Conservation (phyloP, 2,329 filamentous ascomycete species). For the Xylariaceae sp. region DNA sequence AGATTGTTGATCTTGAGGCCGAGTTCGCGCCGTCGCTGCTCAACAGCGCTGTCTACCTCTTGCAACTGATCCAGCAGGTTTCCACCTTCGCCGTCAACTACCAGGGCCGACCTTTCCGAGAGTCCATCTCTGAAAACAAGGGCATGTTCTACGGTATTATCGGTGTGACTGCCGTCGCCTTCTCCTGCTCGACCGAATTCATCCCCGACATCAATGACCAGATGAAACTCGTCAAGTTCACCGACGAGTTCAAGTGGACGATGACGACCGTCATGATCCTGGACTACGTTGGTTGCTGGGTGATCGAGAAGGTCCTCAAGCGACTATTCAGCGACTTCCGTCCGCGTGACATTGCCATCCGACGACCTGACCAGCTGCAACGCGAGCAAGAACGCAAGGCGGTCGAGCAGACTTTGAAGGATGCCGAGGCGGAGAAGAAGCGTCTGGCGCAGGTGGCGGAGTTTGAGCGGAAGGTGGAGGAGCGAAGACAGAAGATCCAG, state of each 20-base stretch:
- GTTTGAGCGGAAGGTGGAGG: slow-evolving; percentile 54
- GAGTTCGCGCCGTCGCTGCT: slow-evolving; percentile 91
- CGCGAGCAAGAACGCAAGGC: slow-evolving; percentile 66
- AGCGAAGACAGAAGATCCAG: slow-evolving; percentile 44
- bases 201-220: slow-evolving; percentile 91
- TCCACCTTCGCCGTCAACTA: slow-evolving; percentile 99
- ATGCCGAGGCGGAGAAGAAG: slow-evolving; percentile 48
- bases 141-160: slow-evolving; percentile 98
- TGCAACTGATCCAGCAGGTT: slow-evolving; percentile 97
- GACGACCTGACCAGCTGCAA: slow-evolving; percentile 79
- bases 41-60: slow-evolving; percentile 93
- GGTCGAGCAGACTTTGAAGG: slow-evolving; percentile 47
- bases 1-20: slow-evolving; percentile 80
- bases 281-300: slow-evolving; percentile 81
- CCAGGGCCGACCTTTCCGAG: slow-evolving; percentile 94
- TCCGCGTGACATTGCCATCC: slow-evolving; percentile 86
- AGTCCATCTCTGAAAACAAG: slow-evolving; percentile 89
- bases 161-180: slow-evolving; percentile 82
- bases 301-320: slow-evolving; percentile 85
- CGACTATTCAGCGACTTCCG: slow-evolving; percentile 80
- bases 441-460: slow-evolving; percentile 51
- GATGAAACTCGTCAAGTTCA: slow-evolving; percentile 89
- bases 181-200: slow-evolving; percentile 91
- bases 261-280: slow-evolving; percentile 80
- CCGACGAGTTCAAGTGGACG: slow-evolving; percentile 77